Evolutionary conservation across 352 stramenopile species (phyloP).

Genomic region (Pythium myriotylum): DNA sequence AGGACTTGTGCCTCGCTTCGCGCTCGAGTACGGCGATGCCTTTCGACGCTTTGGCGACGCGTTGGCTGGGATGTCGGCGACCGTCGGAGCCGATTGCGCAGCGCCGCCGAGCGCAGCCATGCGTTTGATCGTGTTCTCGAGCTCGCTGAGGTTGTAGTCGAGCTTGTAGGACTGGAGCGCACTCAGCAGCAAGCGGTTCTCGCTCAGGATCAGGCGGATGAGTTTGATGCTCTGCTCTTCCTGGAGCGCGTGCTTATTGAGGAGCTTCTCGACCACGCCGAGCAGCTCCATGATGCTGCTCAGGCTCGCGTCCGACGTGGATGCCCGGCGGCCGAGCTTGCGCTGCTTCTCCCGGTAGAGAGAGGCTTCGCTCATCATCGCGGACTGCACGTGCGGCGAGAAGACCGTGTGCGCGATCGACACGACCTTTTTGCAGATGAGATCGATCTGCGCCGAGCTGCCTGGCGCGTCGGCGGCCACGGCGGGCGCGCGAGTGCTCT

Average conservation of each 20-base stretch:
- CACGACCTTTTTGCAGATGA: constrained; percentile 58
- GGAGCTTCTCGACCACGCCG: constrained; percentile 44
- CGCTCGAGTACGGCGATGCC: constrained; percentile 7
- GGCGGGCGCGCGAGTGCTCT: background rate
- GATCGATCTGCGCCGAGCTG: constrained; percentile 35
- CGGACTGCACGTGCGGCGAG: constrained; percentile 54
- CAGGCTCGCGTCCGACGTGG: constrained; percentile 21
- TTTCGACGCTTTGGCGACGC: constrained; percentile 10
- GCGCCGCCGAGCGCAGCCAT: constrained; percentile 42
- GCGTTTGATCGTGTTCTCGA: constrained; percentile 56
- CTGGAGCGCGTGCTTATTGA: constrained; percentile 60
- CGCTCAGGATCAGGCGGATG: constrained; percentile 46
- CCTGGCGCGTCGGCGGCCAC: background rate
- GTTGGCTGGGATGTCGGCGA: constrained; percentile 14
- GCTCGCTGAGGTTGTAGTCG: constrained; percentile 43
- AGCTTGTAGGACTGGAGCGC: constrained; percentile 56
- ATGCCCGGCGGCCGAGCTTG: constrained; percentile 4
- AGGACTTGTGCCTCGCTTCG: constrained; percentile 4
- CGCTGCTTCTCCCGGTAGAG: constrained; percentile 32
- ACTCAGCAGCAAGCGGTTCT: constrained; percentile 57
- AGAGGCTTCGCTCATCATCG: constrained; percentile 43
- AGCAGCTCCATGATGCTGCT: constrained; percentile 56
- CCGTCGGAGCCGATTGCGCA: constrained; percentile 5
- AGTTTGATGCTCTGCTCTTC: constrained; percentile 57
- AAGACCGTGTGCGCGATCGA: constrained; percentile 57